Evolutionary conservation across 345 rosid genomes (phyloP).

Genomic region (rapeseed (Brassica napus)): DNA sequence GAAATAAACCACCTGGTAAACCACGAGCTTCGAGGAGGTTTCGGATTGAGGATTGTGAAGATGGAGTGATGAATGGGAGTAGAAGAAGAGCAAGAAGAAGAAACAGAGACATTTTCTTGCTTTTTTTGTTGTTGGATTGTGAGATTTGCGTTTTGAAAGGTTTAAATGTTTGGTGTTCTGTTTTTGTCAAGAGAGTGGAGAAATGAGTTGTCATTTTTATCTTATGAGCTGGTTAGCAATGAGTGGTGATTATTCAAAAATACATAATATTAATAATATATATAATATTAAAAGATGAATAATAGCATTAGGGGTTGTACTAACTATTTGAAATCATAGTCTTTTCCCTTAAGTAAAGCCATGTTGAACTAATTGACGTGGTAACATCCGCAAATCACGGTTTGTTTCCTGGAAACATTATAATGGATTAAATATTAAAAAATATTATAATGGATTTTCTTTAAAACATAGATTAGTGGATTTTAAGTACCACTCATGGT

Average conservation of each 20-base stretch:
- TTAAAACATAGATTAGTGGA: slow-evolving; percentile 15
- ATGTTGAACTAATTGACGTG: slow-evolving; percentile 39
- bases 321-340: slow-evolving; percentile 25
- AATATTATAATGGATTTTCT: slow-evolving; percentile 28
- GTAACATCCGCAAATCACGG: slow-evolving; percentile 44
- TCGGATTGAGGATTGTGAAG: slow-evolving; percentile 48
- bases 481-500: slow-evolving; percentile 36
- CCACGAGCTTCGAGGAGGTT: slow-evolving; percentile 72
- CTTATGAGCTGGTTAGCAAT: slow-evolving; percentile 42
- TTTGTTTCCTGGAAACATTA: slow-evolving; percentile 34
- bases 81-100: slow-evolving; percentile 41
- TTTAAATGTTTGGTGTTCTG: slow-evolving; percentile 38
- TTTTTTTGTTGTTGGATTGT: neutral
- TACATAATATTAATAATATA: neutral
- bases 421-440: slow-evolving; percentile 12
- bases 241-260: slow-evolving; percentile 27
- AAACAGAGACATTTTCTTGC: slow-evolving; percentile 42
- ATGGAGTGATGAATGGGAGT: slow-evolving; percentile 20
- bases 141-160: slow-evolving; percentile 36
- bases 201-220: slow-evolving; percentile 35
- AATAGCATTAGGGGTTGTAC: neutral
- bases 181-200: slow-evolving; percentile 42
- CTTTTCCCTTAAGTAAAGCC: slow-evolving; percentile 33
- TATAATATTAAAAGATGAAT: neutral
- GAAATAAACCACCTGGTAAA: slow-evolving; percentile 82